Evolutionary conservation across 805 yeast genomes (phyloP), one percentile per base, ranked within the genome.

Genomic region (Candida anglica): DNA sequence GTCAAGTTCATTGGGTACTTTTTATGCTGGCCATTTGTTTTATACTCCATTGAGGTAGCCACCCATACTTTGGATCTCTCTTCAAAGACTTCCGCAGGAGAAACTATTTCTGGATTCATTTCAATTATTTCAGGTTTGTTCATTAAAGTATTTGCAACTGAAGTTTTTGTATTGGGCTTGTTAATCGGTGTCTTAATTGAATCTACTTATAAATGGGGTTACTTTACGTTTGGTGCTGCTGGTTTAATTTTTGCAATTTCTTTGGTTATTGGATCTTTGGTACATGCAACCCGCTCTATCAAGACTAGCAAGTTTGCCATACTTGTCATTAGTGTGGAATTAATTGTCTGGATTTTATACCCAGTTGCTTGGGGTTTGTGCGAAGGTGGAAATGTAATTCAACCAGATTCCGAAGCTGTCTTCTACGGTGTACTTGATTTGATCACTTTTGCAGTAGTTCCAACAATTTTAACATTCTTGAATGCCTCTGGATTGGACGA

Each of bases 141-240:
- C 30, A 47, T 70, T 13, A 72, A 72, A 45, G 42, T 67, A n/a
- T 46, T 66, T 19, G 58, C 69, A n/a, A 54, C 62, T 29, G 75
- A 64, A 49, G 65, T 72, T 15, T 71, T 64, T 48, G 75, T 77
- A 25, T 61, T 79, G 33, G 69, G 75, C 27, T 60, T 75, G 27
- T 66, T 79, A 52, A 69, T 79, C 48, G 85, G 83, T 47, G 40
- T 73, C 15, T 59, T 79, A 42, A 73, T 79, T 39, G 42, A 52
- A 21, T 68, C 81, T 6, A 57, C 75, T 28, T 79, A 79, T 57
- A 79, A 75, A 53, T 79, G 84, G 84, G 86, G 86, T 52, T 79
- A 75, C 63, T 79, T 73, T 56, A 68, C 74, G 5, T 74, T 79
- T 52, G 77, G 73, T 19, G 63, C 63, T 26, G 55, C 56, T 38